These are phyloP conservation scores for Handroanthus guayacan DNA, from an alignment of 257 asterid species.

Conservation along the genomic window DNA sequence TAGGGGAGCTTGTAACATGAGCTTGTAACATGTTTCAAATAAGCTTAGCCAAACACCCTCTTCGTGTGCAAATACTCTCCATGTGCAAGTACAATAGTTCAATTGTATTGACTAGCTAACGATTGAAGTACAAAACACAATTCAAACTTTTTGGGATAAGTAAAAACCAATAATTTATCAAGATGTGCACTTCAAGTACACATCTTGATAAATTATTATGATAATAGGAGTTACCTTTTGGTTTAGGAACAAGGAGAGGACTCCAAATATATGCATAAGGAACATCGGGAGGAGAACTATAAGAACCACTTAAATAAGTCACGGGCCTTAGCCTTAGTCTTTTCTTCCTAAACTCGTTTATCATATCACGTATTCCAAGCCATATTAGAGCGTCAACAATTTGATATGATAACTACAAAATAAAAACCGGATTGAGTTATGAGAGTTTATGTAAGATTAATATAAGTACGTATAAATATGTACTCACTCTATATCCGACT, in stretches of 20 bases:
- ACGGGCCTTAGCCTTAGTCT: conserved; percentile 72
- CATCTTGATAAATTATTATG: no score
- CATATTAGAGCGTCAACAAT: conserved; percentile 84
- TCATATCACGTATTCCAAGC: conserved; percentile 92
- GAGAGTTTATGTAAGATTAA: conserved; percentile 1
- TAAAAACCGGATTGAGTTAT: conserved; percentile 10
- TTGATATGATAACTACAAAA: conserved; percentile 81
- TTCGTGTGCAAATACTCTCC: no score
- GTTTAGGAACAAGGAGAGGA: conserved; percentile 94
- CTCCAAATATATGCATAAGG: conserved; percentile 97
- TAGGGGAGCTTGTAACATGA: no score
- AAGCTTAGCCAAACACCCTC: no score
- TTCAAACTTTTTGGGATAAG: neutral
- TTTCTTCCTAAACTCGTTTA: conserved; percentile 90
- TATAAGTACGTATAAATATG: conserved; percentile 30
- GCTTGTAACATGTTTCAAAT: no score
- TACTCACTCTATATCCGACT: conserved; percentile 81
- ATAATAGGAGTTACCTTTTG: conserved; percentile 63
- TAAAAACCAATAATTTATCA: neutral
- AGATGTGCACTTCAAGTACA: conserved; percentile 1
- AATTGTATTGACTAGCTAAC: neutral
- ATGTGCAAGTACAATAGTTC: neutral
- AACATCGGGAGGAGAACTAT: conserved; percentile 51
- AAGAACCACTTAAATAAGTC: conserved; percentile 78
- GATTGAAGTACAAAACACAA: neutral